phyloP scores from a whole-genome alignment of 1,284 basidiomycete species.

The Sporisorium scitamineum region DNA sequence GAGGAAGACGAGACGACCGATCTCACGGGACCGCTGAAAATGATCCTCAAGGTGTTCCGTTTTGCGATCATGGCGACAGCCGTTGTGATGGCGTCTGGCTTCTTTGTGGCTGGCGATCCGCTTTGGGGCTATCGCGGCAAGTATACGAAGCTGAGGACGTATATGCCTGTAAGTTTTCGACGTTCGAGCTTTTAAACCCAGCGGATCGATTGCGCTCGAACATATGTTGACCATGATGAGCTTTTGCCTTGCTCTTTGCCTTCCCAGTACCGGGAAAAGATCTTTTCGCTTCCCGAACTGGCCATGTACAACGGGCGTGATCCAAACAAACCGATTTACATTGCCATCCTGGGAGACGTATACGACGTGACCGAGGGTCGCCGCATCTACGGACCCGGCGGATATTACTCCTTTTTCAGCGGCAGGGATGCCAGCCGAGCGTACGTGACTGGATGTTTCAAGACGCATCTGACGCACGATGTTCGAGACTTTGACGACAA shows the following conservation, averaged over 20 bases:
- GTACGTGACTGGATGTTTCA: conserved; percentile 68
- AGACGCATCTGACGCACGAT: conserved; percentile 65
- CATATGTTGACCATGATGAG: neutral
- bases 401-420: conserved; percentile 64
- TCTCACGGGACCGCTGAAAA: conserved; percentile 21
- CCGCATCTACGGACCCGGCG: conserved; percentile 79
- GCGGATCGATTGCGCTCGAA: neutral
- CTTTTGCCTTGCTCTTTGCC: neutral
- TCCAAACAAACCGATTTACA: conserved; percentile 80
- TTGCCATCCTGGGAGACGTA: conserved; percentile 83
- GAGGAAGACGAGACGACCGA: conserved; percentile 28
- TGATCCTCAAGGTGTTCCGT: conserved; percentile 23
- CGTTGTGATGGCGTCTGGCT: conserved; percentile 22
- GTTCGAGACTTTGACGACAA: conserved; percentile 59
- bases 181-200: neutral
- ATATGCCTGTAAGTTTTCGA: conserved; percentile 58
- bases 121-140: conserved; percentile 67
- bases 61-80: conserved; percentile 45
- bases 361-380: conserved; percentile 86
- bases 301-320: conserved; percentile 80
- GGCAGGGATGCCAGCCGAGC: conserved; percentile 66
- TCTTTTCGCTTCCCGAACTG: conserved; percentile 81
- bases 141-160: conserved; percentile 59
- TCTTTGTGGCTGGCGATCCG: conserved; percentile 62
- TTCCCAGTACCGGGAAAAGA: conserved; percentile 70